Evolutionary conservation across 495 filamentous ascomycete genomes (phyloP), one percentile per base, ranked within the genome.

Genomic region (Tirmania nivea): DNA sequence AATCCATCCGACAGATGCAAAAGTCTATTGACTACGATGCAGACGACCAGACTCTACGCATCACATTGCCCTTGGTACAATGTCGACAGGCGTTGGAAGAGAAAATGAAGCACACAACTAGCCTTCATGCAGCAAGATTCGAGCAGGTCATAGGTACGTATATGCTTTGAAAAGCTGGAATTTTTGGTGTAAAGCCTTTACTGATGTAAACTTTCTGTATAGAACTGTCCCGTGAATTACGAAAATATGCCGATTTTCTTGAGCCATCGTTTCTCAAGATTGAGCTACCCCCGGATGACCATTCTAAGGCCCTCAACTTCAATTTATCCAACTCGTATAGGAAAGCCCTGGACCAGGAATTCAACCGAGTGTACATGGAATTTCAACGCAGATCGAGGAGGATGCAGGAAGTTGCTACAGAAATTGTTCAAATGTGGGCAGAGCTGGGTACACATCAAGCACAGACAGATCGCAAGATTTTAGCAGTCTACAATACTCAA

Each of bases 171-270:
- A 16, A 4, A 14, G 19, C 17, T n/a, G 45, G 34, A 51, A 49
- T 48, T 34, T 19, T 35, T 35, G 35, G 12, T 11, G 21, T 11
- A 55, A 48, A 7, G 3, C 56, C 60, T 54, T 14, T 37, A 20
- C 3, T 8, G 25, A 31, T 31, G 25, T 31, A 31, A 31, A 52
- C 8, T 21, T 55, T 47, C 55, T 66, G 55, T 10, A 19, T 60
- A 95, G 88, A 93, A 72, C 78, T 99, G 55, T 85, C 85, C 10
- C 78, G 89, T 66, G 89, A 87, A 1, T 80, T 99, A 12, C 81
- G 94, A 64, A 93, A 87, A 42, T 96, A 94, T 62, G 88, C 90
- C 0, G 86, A 83, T 14, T 89, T 94, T 64, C 82, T 99, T 36
- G 90, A 99, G 66, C 65, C 83, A 16, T 79, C 79, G 6, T 92